A percentile compares a stretch with the other conserved stretches of the same genome.
These are phyloP conservation scores for Mycena latifolia DNA, from an alignment of 768 basidiomycete species.

Conservation along the genomic window DNA sequence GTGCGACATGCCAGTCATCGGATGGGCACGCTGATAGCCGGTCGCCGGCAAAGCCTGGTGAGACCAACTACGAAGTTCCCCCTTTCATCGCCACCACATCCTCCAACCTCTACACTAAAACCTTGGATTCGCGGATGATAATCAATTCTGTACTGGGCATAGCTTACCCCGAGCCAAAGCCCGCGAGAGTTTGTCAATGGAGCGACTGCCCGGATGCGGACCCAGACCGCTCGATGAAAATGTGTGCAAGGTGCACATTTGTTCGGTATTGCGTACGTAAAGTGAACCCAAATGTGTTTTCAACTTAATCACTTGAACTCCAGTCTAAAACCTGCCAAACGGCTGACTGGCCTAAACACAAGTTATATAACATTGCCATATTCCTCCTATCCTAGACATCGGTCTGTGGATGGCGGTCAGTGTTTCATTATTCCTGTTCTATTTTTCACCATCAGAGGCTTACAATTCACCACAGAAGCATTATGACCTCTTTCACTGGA, in stretches of 20 bases:
- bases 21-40: no score
- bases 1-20: no score
- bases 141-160: neutral
- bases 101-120: neutral
- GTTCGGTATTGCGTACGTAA: neutral
- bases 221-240: slow-evolving; percentile 2
- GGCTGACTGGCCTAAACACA: slow-evolving; percentile 15
- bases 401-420: slow-evolving; percentile 6
- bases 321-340: slow-evolving; percentile 5
- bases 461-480: neutral
- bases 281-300: neutral
- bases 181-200: slow-evolving; percentile 10
- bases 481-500: neutral
- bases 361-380: slow-evolving; percentile 12
- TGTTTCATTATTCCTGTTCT: neutral
- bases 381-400: slow-evolving; percentile 9
- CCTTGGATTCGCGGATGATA: neutral
- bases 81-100: no score
- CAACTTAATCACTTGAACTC: neutral
- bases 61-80: no score
- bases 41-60: no score
- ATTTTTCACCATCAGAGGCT: neutral
- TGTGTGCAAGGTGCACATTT: slow-evolving; percentile 3
- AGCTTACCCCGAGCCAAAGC: neutral
- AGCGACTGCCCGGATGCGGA: slow-evolving; percentile 3